Conservation (phyloP, 1,284 basidiomycete species). For the Sanghuangporus baumii region DNA sequence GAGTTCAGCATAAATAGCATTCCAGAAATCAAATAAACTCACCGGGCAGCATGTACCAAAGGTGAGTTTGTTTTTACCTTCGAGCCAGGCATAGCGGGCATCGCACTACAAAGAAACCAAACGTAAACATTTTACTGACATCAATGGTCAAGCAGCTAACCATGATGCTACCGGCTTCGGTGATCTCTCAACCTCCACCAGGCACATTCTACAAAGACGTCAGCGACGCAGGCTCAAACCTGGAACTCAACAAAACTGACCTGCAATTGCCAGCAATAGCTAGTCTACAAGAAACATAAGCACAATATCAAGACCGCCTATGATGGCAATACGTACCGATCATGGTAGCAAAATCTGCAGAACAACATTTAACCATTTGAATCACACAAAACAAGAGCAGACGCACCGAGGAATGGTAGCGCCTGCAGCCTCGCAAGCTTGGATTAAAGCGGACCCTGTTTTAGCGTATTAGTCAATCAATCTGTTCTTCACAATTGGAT, state of each 20-base stretch:
- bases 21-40: constrained; percentile 21
- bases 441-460: constrained; percentile 87
- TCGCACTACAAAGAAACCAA: constrained; percentile 54
- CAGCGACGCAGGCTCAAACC: constrained; percentile 12
- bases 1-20: constrained; percentile 16
- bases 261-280: constrained; percentile 96
- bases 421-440: constrained; percentile 90
- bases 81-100: constrained; percentile 96
- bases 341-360: constrained; percentile 88
- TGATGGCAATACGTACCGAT: constrained; percentile 46
- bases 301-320: constrained; percentile 21
- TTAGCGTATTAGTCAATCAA: constrained; percentile 17
- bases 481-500: constrained; percentile 3
- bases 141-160: constrained; percentile 41
- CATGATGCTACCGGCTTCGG: constrained; percentile 90
- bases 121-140: not conserved
- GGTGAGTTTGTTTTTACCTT: constrained; percentile 97
- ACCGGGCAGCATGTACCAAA: constrained; percentile 92
- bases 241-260: constrained; percentile 37
- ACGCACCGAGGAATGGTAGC: constrained; percentile 69
- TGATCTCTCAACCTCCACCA: constrained; percentile 94
- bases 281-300: constrained; percentile 41
- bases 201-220: constrained; percentile 69
- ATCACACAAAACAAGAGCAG: not conserved
- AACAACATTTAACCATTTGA: constrained; percentile 17